Evolutionary conservation across 306 rosid species (phyloP).

Genomic region (Senna tora): DNA sequence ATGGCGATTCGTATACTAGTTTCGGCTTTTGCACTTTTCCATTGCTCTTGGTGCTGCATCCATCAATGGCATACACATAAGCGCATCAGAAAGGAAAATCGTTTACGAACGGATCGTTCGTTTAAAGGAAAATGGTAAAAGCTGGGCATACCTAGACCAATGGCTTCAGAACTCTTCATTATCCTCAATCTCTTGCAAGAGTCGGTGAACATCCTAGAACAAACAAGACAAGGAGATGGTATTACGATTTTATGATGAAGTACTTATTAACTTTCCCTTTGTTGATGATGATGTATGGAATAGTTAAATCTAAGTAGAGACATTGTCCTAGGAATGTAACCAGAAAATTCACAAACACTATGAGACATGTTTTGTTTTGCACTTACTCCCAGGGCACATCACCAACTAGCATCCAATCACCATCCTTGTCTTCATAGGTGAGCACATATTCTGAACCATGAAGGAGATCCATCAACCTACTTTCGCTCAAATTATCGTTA

Average conservation of each 20-base stretch:
- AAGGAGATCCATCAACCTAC: slow-evolving; percentile 82
- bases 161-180: slow-evolving; percentile 95
- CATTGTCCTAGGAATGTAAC: slow-evolving; percentile 3
- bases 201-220: slow-evolving; percentile 76
- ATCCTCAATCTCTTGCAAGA: slow-evolving; percentile 92
- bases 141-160: slow-evolving; percentile 67
- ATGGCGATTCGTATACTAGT: slow-evolving; percentile 40
- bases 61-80: slow-evolving; percentile 30
- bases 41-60: slow-evolving; percentile 84
- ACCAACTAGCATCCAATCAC: slow-evolving; percentile 98
- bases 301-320: not conserved
- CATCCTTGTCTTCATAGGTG: slow-evolving; percentile 96
- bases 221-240: slow-evolving; percentile 35
- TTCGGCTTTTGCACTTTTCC: slow-evolving; percentile 76
- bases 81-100: not conserved
- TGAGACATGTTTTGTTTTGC: slow-evolving; percentile 22
- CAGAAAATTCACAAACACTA: slow-evolving; percentile 15
- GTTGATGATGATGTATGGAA: slow-evolving; percentile 2
- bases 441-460: slow-evolving; percentile 95
- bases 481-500: slow-evolving; percentile 70
- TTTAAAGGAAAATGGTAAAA: not conserved
- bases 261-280: not conserved
- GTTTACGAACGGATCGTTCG: not conserved
- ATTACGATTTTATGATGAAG: slow-evolving; percentile 14
- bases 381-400: slow-evolving; percentile 99